Evolutionary conservation across 208 protist species (phyloP), one percentile per base, ranked within the genome.

Genomic region (Acanthamoeba divionensis): DNA sequence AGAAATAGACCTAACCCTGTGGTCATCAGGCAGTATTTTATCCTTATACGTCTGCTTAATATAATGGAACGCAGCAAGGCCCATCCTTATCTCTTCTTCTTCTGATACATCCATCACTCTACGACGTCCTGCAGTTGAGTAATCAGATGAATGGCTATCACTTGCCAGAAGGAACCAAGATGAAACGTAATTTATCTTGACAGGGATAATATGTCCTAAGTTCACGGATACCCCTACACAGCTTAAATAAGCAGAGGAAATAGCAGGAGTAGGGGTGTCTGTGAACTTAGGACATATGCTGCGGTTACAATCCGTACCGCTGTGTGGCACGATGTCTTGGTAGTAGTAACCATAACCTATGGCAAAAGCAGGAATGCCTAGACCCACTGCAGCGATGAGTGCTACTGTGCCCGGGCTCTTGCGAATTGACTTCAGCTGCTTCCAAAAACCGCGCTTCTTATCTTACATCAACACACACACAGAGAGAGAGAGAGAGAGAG

Each of bases 281-380:
- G n/a, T n/a, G n/a, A n/a, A n/a, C n/a, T n/a, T n/a, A n/a, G n/a
- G n/a, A n/a, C n/a, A n/a, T n/a, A n/a, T n/a, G n/a, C n/a, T n/a
- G n/a, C n/a, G n/a, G n/a, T n/a, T n/a, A n/a, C n/a, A n/a, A n/a
- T n/a, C n/a, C 8, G 71, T 36, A 82, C 71, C 71, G 48, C 71
- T 82, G 71, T 82, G 71, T 45, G 71, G 71, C 38, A 82, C 71
- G 31, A 60, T 21, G 71, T 82, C 71, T 26, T 82, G 71, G 71
- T 82, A 31, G 47, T 82, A 60, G 48, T 82, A 52, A 13, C 45
- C 41, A 52, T 82, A 82, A n/a, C 21, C 71, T n/a, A 33, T 38
- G 0, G 48, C 71, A 15, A 45, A 45, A 29, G 62, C 8, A 6
- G 71, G 71, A 15, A 82, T 36, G 13, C 48, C 71, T 26, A 60